phyloP scores from a whole-genome alignment of 2,329 filamentous ascomycete species.

The Elsinoe necatrix region DNA sequence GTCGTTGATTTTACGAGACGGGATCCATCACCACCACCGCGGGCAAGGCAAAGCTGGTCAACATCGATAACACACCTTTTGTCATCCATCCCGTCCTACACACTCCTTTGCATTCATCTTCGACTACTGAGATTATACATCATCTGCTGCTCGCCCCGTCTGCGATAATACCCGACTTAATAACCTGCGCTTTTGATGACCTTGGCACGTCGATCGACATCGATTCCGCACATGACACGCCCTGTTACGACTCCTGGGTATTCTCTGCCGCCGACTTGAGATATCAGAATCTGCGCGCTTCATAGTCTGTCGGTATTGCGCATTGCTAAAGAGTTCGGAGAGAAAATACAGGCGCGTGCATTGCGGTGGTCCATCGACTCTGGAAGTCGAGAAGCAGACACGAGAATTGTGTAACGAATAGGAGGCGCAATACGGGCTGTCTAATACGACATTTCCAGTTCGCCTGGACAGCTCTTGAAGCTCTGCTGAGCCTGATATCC shows the following conservation, averaged over 20 bases:
- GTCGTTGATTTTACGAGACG: slow-evolving; percentile 2
- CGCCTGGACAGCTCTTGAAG: not conserved
- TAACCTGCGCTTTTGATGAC: slow-evolving; percentile 11
- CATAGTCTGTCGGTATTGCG: not conserved
- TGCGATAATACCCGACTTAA: slow-evolving; percentile 11
- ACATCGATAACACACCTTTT: not conserved
- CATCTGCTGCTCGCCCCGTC: not conserved
- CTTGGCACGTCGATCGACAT: slow-evolving; percentile 7
- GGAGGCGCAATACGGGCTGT: not conserved
- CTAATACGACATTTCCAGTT: not conserved
- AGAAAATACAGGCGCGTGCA: not conserved
- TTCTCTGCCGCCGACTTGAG: not conserved
- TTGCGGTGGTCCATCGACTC: not conserved
- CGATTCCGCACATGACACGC: slow-evolving; percentile 6
- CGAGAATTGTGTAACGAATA: not conserved
- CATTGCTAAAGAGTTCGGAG: not conserved
- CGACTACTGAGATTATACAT: not conserved
- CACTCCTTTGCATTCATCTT: slow-evolving; percentile 10
- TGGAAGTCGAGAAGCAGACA: slow-evolving; percentile 3
- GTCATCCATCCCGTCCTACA: slow-evolving; percentile 1
- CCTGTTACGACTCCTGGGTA: not conserved
- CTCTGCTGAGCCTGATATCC: not conserved
- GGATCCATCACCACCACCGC: not conserved
- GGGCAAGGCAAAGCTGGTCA: not conserved
- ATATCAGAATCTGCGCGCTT: not conserved